Conservation (phyloP, 2,329 filamentous ascomycete species). For the Cladosporium sphaerospermum region DNA sequence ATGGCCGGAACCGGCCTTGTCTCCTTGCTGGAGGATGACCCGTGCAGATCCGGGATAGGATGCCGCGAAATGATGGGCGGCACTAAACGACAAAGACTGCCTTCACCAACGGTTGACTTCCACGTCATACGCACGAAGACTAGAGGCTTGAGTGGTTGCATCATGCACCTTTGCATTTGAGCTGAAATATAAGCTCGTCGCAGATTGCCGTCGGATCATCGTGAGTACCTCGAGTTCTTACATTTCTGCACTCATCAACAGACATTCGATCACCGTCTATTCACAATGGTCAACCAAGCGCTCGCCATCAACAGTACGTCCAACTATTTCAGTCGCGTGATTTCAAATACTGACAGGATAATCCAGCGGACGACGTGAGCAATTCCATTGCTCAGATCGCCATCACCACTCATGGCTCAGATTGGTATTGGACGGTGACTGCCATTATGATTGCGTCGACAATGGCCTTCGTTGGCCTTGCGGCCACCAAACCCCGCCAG, state of each 20-base stretch:
- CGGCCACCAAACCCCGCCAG: slow-evolving; percentile 47
- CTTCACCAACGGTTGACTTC: no score
- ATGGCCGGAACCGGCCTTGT: no score
- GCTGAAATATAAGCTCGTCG: background rate
- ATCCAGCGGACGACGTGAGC: slow-evolving; percentile 38
- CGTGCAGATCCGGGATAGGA: no score
- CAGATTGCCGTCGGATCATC: no score
- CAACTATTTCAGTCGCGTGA: background rate
- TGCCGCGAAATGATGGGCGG: no score
- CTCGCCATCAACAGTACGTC: slow-evolving; percentile 38
- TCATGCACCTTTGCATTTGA: no score
- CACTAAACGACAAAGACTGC: no score
- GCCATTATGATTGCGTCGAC: slow-evolving; percentile 53
- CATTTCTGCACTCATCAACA: background rate
- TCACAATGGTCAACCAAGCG: slow-evolving; percentile 38
- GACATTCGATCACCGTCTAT: background rate
- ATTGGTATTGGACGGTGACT: slow-evolving; percentile 57
- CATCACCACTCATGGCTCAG: slow-evolving; percentile 54
- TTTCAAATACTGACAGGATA: slow-evolving; percentile 3
- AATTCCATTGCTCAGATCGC: slow-evolving; percentile 45
- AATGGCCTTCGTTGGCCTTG: slow-evolving; percentile 48
- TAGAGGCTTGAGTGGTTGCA: no score
- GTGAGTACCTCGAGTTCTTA: no score
- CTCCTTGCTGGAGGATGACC: no score
- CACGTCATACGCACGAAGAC: no score